Base-by-base conservation (phyloP, 2,329 filamentous ascomycete species). In the Aschersonia sp. region DNA sequence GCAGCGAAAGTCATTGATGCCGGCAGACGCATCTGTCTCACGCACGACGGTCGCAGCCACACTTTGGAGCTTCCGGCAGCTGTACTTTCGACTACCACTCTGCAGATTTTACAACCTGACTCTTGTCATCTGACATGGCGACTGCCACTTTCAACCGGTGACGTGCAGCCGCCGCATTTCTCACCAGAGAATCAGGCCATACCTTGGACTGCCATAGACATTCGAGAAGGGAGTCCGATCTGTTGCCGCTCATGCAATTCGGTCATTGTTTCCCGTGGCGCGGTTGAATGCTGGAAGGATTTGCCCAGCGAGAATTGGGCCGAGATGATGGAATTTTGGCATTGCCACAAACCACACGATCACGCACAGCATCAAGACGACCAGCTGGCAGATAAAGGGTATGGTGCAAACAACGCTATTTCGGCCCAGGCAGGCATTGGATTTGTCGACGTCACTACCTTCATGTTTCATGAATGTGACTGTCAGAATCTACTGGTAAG, bases 321-420 rank as follows among this genome's bases (percentile, higher is more conserved):
- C 0, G 92, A 98, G 67, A 94, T 98, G 89, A 98, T 98, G 92
- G 94, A 98, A 63, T 94, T 98, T 56, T 98, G 92, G 92, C 94
- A 98, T 65, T 98, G 92, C 59, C 92, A 98, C 64, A 97, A 97
- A 65, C 92, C 94, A 40, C 74, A 81, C 51, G 71, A 80, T 48
- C 70, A 79, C 51, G 63, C 63, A 20, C 53, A 62, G 32, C 65
- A 70, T 42, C 59, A 70, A 31, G 57, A 74, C 29, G 66, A 74
- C n/a, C 63, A 65, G 44, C 69, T 78, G 12, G 70, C 75, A 35
- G 67, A 72, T 9, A 84, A 87, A 58, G 89, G 86, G 1, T 96
- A 95, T 59, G 85, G 87, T n/a, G 86, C 89, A 31, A 82, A 81
- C 43, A 89, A 82, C 55, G 77, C 73, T 52, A 82, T 96, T 48